These are phyloP conservation scores for Amaranthus hypochondriacus DNA, from an alignment of 148 eudicot species.

Conservation along the genomic window DNA sequence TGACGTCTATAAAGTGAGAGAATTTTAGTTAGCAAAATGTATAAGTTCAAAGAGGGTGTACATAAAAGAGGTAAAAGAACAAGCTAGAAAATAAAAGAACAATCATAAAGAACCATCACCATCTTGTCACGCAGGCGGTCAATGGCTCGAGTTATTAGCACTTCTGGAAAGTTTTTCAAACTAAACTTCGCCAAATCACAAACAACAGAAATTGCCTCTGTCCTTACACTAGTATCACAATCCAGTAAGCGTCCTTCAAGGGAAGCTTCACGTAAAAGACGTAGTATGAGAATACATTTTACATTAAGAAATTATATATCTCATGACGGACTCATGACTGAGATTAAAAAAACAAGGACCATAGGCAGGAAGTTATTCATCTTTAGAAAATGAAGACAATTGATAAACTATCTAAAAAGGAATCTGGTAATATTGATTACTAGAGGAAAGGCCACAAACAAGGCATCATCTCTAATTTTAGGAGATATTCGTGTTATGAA, in stretches of 20 bases:
- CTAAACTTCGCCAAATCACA: constrained; percentile 67
- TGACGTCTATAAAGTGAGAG: constrained; percentile 42
- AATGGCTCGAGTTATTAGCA: constrained; percentile 46
- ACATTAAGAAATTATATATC: background rate
- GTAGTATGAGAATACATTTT: constrained; percentile 1
- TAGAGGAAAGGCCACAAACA: background rate
- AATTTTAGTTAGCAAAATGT: background rate
- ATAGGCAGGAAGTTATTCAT: background rate
- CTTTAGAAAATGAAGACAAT: background rate
- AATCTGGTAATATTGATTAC: background rate
- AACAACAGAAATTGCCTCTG: constrained; percentile 62
- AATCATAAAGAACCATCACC: constrained; percentile 34
- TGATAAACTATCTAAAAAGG: background rate
- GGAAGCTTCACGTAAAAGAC: constrained; percentile 48
- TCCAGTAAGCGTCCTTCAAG: constrained; percentile 71
- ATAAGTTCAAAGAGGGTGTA: constrained; percentile 6
- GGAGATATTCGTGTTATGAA: background rate
- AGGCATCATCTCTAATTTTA: background rate
- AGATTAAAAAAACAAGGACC: background rate
- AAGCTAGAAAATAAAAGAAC: background rate
- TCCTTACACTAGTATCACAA: constrained; percentile 78
- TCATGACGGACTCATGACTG: background rate
- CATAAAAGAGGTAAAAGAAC: background rate
- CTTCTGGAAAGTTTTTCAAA: constrained; percentile 43
- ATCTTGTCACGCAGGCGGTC: constrained; percentile 90